Evolutionary conservation across 495 filamentous ascomycete species (phyloP), one percentile per base, ranked within the genome.

Genomic region (Hypoxylon perforatum): DNA sequence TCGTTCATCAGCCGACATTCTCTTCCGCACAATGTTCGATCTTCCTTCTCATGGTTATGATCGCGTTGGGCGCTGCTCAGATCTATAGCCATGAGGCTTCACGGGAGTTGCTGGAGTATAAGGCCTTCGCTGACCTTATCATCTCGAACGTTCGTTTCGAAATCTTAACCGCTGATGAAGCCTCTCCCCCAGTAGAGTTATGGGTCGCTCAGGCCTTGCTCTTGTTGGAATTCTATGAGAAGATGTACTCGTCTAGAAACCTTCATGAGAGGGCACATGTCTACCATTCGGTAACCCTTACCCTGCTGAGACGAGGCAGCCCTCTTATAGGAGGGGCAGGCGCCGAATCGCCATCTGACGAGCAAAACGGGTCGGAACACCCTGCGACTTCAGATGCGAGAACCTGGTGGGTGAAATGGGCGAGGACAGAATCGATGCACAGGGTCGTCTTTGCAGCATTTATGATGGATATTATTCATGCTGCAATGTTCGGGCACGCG

Each of bases 401-500:
- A 54, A 91, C 94, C 46, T 94, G 90, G 79, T 99, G 95, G 95
- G 88, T 91, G 60, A 89, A 93, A 50, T 99, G 95, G 95, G 95
- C 97, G 55, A 91, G 92, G 25, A 92, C 92, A 5, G 95, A 99
- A 75, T 91, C 94, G 1, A 97, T 94, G 57, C 87, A 93, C 50
- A 87, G 95, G 38, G 92, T 91, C 0, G 95, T 94, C 0, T 99
- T 97, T 79, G 95, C 91, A 1, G 94, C 95, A 2, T 99, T 97
- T 74, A 92, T 98, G 61, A 86, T 97, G 66, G 95, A 99, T 73
- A 92, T 93, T 8, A 91, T 92, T 11, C 95, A 99, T 74, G 93
- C 94, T 9, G 97, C 92, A 15, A 97, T 99, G 91, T 99, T 98
- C 69, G 95, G 95, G 0, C 95, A 99, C 75, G 90, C 92, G 0